Base-by-base conservation (phyloP, 305 asterid genomes). In the Ilex paraguariensis region DNA sequence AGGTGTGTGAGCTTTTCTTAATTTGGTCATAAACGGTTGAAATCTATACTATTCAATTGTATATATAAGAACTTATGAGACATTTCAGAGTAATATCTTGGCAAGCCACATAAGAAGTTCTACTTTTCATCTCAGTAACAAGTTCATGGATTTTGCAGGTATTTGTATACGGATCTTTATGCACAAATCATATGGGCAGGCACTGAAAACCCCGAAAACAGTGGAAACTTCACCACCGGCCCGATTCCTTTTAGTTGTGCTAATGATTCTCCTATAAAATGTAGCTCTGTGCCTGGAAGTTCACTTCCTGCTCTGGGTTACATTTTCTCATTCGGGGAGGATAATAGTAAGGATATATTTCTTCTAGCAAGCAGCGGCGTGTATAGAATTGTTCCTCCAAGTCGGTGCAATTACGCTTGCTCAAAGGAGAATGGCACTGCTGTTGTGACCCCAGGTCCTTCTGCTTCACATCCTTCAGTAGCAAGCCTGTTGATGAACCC, bases 361-460 rank as follows among this genome's bases (percentile, higher is more conserved):
- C 74, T 91, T 67, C 88, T 91, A 57, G 76, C 97, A 0, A 79
- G 91, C 70, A 88, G 86, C 58, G 97, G 96, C 0, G 96, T 91
- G 62, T 91, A 88, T 78, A 83, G 98, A 65, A 67, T 89, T 6
- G 93, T 84, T 57, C 89, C 80, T 31, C 87, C 97, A 0, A 89
- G 96, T 57, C 90, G 91, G 42, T 91, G 97, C 73, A 74, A 69
- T 59, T 87, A 82, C 69, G 63, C 77, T 13, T 91, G 98, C 50
- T 63, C 95, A 0, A 71, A 63, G 64, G 95, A 84, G 57, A 76
- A 39, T 10, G 52, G 66, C 15, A 52, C 87, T n/a, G 63, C 30
- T 10, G 64, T 58, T 30, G 71, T 56, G 12, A 61, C 84, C 13
- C 84, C 88, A 10, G 62, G 75, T 36, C 85, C 96, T 33, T 59